Base-by-base conservation (phyloP, 495 filamentous ascomycete species). In the Aspergillus olivimuriae region DNA sequence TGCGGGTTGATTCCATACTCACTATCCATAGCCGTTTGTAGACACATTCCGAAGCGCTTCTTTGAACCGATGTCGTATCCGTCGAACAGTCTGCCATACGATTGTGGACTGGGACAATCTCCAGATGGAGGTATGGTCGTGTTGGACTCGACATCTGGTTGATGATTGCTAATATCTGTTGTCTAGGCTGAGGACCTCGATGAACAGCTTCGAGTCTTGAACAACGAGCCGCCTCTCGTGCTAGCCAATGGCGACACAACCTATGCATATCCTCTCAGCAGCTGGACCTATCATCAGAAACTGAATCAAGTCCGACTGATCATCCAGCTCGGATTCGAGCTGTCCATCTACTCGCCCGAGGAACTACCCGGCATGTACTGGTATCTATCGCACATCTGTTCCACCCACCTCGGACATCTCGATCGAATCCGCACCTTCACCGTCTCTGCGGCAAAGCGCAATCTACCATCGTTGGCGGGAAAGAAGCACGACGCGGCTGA, bases 321-420 rank as follows among this genome's bases (percentile, higher is more conserved):
- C 34, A 72, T 95, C 10, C 88, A 95, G 60, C 81, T 95, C 41
- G 92, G 92, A n/a, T 96, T 99, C 57, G 92, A 97, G 61, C 80
- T 95, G 14, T 81, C 89, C 7, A 79, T 94, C 19, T 97, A 97
- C 56, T 80, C 87, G 17, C 75, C 82, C 2, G 86, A 95, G 58
- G 92, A 99, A 64, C 71, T 92, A 5, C 77, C 82, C 10, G 81
- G 78, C 12, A 95, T 95, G 86, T 96, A 95, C 58, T 91, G 85
- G 82, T 94, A 86, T 34, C 44, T 72, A 15, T 67, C 68, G 7
- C 65, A 74, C 41, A 62, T 74, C 26, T 74, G 70, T 50, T 68
- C 67, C 21, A 69, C 67, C 1, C 70, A 74, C 34, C 62, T 71
- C 3, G 56, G 57, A 3, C 83, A 89, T 51, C 65, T 83, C 21